phyloP scores from a whole-genome alignment of 176 grass and related monocot species.

The Bolboschoenus planiculmis region DNA sequence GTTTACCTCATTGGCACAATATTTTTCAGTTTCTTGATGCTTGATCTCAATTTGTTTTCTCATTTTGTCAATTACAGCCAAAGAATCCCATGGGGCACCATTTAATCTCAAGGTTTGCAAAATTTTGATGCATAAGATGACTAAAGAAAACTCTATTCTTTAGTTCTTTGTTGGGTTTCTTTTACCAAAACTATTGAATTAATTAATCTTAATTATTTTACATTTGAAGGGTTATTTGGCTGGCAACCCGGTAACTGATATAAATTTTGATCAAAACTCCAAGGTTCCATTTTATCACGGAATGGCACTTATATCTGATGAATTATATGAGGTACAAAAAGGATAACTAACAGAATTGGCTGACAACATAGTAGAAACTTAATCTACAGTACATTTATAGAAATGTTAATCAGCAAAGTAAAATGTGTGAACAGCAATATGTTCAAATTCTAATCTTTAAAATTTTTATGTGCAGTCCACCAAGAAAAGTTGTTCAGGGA shows the following conservation, averaged over 20 bases:
- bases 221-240: constrained; percentile 47
- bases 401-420: background rate
- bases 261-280: constrained; percentile 30
- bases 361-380: background rate
- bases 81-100: background rate
- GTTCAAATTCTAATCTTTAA: background rate
- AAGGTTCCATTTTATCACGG: constrained; percentile 63
- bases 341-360: background rate
- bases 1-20: background rate
- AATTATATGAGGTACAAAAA: constrained; percentile 52
- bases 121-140: background rate
- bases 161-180: background rate
- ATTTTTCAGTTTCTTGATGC: background rate
- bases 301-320: constrained; percentile 83
- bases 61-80: constrained; percentile 11
- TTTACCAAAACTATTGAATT: background rate
- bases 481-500: constrained; percentile 25
- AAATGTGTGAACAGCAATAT: background rate
- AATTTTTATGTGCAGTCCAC: constrained; percentile 22
- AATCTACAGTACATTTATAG: background rate
- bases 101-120: constrained; percentile 37
- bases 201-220: background rate
- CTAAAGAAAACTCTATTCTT: background rate
- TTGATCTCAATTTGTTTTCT: background rate
- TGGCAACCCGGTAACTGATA: constrained; percentile 42